A percentile compares a stretch with the other conserved stretches of the same genome.
phyloP scores from a whole-genome alignment of 2,329 filamentous ascomycete species.

The Colletotrichum sp. region DNA sequence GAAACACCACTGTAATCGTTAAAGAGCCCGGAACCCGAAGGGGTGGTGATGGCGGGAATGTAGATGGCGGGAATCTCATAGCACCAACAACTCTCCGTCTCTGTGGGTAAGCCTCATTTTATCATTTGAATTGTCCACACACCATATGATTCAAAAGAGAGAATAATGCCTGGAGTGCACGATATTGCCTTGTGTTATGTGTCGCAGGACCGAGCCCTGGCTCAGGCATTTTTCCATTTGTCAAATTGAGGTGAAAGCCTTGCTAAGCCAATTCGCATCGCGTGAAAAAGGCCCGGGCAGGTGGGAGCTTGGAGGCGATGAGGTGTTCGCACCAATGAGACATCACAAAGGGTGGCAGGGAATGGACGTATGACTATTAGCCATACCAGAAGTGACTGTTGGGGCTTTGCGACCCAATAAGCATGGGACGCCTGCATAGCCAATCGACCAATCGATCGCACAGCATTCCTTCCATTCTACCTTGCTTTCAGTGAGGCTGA shows the following conservation, averaged over 20 bases:
- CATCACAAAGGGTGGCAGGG: neutral
- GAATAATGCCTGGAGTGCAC: neutral
- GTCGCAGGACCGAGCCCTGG: neutral
- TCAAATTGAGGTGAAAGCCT: neutral
- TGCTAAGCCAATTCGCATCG: neutral
- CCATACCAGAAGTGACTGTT: neutral
- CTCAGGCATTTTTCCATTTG: neutral
- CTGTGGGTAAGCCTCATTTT: neutral
- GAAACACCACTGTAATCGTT: neutral
- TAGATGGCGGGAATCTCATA: neutral
- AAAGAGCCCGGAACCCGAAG: neutral
- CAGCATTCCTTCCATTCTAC: neutral
- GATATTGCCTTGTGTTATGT: accelerated
- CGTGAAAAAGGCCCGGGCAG: neutral
- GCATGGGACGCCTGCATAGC: neutral
- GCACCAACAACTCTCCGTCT: neutral
- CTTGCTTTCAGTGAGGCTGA: neutral
- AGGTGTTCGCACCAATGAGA: neutral
- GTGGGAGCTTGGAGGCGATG: neutral
- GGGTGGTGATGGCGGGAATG: neutral
- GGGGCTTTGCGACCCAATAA: neutral
- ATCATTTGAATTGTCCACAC: neutral
- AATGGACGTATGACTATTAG: neutral
- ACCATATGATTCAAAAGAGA: neutral
- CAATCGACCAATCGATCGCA: neutral